Evolutionary conservation across 2,329 filamentous ascomycete species (phyloP), one percentile per base, ranked within the genome.

Genomic region (Gnomoniopsis smithogilvyi): DNA sequence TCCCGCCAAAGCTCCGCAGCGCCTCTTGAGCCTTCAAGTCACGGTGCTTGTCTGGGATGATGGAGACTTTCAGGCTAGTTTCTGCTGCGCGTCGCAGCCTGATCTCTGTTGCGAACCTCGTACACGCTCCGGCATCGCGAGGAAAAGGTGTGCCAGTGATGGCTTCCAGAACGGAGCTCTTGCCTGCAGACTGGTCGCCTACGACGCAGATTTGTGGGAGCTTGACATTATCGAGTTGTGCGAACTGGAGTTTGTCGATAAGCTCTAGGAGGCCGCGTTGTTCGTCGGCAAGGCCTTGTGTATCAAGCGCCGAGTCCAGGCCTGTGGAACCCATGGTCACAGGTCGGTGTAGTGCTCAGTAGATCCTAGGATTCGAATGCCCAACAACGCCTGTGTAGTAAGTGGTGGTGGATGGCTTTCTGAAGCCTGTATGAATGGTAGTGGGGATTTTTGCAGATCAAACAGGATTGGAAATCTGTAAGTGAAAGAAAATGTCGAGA

Each of bases 181-280:
- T 88, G 21, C 85, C 85, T 6, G 83, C 80, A 1, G 83, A 86
- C 69, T 87, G 84, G 67, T 87, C 83, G 33, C 85, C 84, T 36
- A 85, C 85, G 24, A 87, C 84, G 50, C 87, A 83, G 38, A 88
- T 82, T 66, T 88, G 83, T 1, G 83, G 83, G 0, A 86, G 74
- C 50, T 78, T 77, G 62, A 71, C 69, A 66, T 70, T 70, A 62
- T 71, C 69, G 41, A 71, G 66, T 57, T 71, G 69, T 12, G 69
- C 69, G 54, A 69, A 71, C 56, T 70, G 69, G n/a, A 71, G 70
- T 34, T 68, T 78, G 24, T 79, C 77, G 71, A 76, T 77, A 38
- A 82, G 78, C 63, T 87, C 81, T 45, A 87, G 74, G 43, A 87
- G 75, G 17, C 77, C 77, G 10, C 79, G 75, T 70, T 86, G 82